Evolutionary conservation across 257 asterid species (phyloP), one percentile per base, ranked within the genome.

Genomic region (Buddleja alternifolia): DNA sequence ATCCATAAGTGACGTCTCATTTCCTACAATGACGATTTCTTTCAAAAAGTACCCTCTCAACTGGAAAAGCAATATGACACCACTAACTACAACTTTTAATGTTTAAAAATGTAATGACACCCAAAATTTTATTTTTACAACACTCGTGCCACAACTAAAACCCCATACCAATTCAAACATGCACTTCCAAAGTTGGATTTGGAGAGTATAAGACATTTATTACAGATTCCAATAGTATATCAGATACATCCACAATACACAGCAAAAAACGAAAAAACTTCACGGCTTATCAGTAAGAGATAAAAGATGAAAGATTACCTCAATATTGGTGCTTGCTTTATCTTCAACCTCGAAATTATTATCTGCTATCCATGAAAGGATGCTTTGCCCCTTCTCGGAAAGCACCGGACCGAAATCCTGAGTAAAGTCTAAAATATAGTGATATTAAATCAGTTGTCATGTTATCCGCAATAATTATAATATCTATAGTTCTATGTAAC

Each of bases 341-440:
- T 80, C 87, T 55, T 87, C 96, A 70, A 86, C 62, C 45, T 84
- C 94, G 36, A 90, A 93, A 77, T 68, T 67, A 64, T 90, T 90
- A 78, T 90, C 96, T 6, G 76, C 60, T 59, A 83, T 78, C 92
- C 91, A 82, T 14, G 95, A 87, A 24, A 85, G 76, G 24, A 87
- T 73, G 71, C 83, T 81, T 75, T 87, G 83, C 51, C 97, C 96
- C 82, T 82, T 87, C 74, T 80, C 84, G 41, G 85, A 73, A 40
- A 90, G 95, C 81, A 93, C 71, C 47, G 89, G 78, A 57, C 93
- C 93, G 66, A 79, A 71, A 59, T 86, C 95, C 77, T 76, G 88
- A 71, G 83, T 62, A 70, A 87, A 81, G 67, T 81, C 95, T 88
- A 73, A 80, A 67, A 83, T 32, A 65, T 4, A 53, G n/a, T 57